A percentile compares a stretch with the other conserved stretches of the same genome.
Evolutionary conservation across 768 basidiomycete genomes (phyloP).

Genomic region (Steccherinum ochraceum): DNA sequence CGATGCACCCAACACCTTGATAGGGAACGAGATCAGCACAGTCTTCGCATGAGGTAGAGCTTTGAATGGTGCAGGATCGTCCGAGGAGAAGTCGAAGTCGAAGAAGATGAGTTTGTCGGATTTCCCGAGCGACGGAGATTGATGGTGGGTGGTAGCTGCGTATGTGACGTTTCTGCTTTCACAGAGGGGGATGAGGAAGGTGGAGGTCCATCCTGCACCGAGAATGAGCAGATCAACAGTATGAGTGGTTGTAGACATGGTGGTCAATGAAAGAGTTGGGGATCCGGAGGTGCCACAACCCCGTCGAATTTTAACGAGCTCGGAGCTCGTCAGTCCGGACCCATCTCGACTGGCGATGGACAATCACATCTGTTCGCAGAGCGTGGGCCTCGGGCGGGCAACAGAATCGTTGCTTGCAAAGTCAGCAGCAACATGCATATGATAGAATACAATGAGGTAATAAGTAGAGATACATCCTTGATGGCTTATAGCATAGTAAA

Average conservation of each 20-base stretch:
- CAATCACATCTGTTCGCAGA: too few species aligned
- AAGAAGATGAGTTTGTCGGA: conserved; percentile 40
- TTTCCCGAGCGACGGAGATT: conserved; percentile 6
- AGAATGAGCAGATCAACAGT: conserved; percentile 52
- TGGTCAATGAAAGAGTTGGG: background rate
- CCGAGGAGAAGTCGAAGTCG: conserved; percentile 43
- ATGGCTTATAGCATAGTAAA: too few species aligned
- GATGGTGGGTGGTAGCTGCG: conserved; percentile 48
- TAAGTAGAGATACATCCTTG: too few species aligned
- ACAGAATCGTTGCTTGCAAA: too few species aligned
- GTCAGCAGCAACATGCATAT: too few species aligned
- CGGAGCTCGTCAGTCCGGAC: too few species aligned
- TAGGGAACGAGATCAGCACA: conserved; percentile 53
- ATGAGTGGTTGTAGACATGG: conserved; percentile 3
- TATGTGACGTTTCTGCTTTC: conserved; percentile 30
- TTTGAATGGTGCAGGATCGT: conserved; percentile 36
- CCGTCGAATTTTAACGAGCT: too few species aligned
- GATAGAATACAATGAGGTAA: too few species aligned
- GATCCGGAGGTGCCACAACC: too few species aligned
- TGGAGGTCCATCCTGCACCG: conserved; percentile 62
- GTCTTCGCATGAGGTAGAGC: conserved; percentile 47
- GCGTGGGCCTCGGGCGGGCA: too few species aligned
- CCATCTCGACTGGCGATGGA: too few species aligned
- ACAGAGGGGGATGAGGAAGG: conserved; percentile 54
- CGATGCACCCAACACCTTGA: conserved; percentile 40